Evolutionary conservation across 2,329 filamentous ascomycete genomes (phyloP), one percentile per base, ranked within the genome.

Genomic region (Exophiala sp.): DNA sequence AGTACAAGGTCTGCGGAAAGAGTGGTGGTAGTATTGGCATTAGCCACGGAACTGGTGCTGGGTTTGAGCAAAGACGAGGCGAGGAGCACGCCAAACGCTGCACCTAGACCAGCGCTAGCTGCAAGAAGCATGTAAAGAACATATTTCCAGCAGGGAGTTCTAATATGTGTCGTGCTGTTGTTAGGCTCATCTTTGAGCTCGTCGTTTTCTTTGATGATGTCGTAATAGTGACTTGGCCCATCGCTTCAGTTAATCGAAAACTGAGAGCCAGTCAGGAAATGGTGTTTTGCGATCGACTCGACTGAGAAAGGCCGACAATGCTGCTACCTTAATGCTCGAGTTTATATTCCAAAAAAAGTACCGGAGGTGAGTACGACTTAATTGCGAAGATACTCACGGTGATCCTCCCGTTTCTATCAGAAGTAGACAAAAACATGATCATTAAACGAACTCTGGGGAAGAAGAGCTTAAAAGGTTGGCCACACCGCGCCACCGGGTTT

Each of bases 211-310:
- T 52, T 52, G 39, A 56, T 24, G 32, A 41, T 49, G n/a, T 52
- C 45, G 49, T 56, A 56, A 39, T 44, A 18, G 42, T 56, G 54
- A 52, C 18, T 43, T 29, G 42, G 42, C n/a, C 18, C 48, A 47
- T 51, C 52, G 47, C 35, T 34, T 36, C 14, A 34, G n/a, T 20
- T 46, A 16, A 29, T 18, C 41, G 47, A 41, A 50, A 41, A 39
- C 9, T 40, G 46, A 47, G 39, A 36, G 18, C 16, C 16, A 41
- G 35, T 11, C 6, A 21, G 18, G 14, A 24, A 42, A 35, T 38
- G 14, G 24, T 33, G 32, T 21, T 14, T 47, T 40, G 50, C 14
- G n/a, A 39, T 24, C 14, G 34, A 44, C 9, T 46, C 12, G 49
- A 34, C 16, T 14, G 32, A 39, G 29, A 44, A 12, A 41, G 11